Percentiles rank a stretch among this genome's conserved stretches.
Conservation (phyloP, 2,329 filamentous ascomycete genomes). For the Coniochaeta pulveracea region DNA sequence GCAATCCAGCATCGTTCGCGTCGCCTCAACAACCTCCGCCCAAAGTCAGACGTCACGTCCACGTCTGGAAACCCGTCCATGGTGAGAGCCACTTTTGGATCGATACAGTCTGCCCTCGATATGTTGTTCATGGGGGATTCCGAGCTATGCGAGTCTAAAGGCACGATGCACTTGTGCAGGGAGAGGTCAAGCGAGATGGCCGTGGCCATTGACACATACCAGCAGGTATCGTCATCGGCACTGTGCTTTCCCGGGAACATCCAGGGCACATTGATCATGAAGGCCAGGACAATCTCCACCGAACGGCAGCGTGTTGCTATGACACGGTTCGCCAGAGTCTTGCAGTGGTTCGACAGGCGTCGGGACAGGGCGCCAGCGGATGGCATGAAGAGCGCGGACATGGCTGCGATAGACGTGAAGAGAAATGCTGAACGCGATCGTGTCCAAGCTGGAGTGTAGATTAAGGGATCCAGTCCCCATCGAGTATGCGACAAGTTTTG, state of each 20-base stretch:
- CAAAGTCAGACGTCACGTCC: conserved; percentile 47
- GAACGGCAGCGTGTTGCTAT: conserved; percentile 53
- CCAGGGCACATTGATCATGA: conserved; percentile 69
- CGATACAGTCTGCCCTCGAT: conserved; percentile 58
- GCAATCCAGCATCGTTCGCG: conserved; percentile 62
- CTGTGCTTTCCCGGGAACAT: conserved; percentile 58
- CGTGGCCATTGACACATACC: conserved; percentile 58
- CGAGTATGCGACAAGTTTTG: conserved; percentile 59
- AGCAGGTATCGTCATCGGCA: conserved; percentile 62
- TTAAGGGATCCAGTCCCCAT: conserved; percentile 59
- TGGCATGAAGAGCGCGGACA: conserved; percentile 56
- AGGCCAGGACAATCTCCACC: conserved; percentile 62
- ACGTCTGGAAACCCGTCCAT: conserved; percentile 58
- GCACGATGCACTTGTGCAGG: conserved; percentile 56
- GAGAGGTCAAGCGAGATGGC: conserved; percentile 60
- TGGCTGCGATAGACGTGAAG: conserved; percentile 59
- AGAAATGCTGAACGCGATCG: conserved; percentile 58
- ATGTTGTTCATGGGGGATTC: conserved; percentile 33
- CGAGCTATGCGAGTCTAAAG: conserved; percentile 30
- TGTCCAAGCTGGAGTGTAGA: conserved; percentile 56
- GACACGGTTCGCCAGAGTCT: conserved; percentile 49
- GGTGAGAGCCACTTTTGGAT: conserved; percentile 50
- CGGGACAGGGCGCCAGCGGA: conserved; percentile 53
- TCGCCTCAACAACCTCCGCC: conserved; percentile 48
- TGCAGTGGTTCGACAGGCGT: conserved; percentile 52